These are phyloP conservation scores for Tetrastigma voinierianum DNA, from an alignment of 164 flowering plant species.

Conservation along the genomic window DNA sequence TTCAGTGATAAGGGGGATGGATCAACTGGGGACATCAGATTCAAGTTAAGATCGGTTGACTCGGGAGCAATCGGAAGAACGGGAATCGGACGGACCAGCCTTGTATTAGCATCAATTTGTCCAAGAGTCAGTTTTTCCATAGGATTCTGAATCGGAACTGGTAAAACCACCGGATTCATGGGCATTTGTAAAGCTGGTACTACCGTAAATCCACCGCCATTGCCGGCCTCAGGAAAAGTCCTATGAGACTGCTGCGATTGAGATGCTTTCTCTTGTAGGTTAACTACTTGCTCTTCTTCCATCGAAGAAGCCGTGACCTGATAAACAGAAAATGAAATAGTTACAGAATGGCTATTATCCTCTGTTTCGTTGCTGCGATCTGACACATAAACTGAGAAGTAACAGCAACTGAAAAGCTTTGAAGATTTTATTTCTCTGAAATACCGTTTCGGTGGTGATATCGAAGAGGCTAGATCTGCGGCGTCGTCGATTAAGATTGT, in stretches of 20 bases:
- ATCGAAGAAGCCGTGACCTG: conserved; percentile 39
- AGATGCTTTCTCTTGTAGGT: conserved; percentile 20
- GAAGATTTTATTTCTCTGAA: neutral
- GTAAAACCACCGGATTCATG: conserved; percentile 11
- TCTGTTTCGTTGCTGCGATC: too few species aligned
- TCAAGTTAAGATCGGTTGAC: conserved; percentile 27
- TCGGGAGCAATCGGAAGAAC: conserved; percentile 8
- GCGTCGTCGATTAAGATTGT: conserved; percentile 57
- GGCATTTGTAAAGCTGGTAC: conserved; percentile 21
- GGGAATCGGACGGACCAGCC: conserved; percentile 23
- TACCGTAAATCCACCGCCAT: conserved; percentile 8
- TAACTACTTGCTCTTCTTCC: conserved; percentile 31
- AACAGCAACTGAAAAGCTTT: too few species aligned
- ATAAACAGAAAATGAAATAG: neutral
- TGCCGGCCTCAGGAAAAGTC: conserved; percentile 21
- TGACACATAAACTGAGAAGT: too few species aligned
- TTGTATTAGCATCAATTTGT: conserved; percentile 10
- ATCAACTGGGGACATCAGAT: conserved; percentile 16
- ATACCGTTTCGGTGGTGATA: conserved; percentile 73
- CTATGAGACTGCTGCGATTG: conserved; percentile 14
- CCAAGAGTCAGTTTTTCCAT: conserved; percentile 21
- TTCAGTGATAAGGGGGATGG: conserved; percentile 33
- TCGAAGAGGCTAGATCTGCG: conserved; percentile 82
- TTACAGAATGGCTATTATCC: conserved; percentile 1
- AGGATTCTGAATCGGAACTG: conserved; percentile 28